A percentile compares a stretch with the other conserved stretches of the same genome.
phyloP scores from a whole-genome alignment of 208 protist genomes.

The Balamuthia mandrillaris region DNA sequence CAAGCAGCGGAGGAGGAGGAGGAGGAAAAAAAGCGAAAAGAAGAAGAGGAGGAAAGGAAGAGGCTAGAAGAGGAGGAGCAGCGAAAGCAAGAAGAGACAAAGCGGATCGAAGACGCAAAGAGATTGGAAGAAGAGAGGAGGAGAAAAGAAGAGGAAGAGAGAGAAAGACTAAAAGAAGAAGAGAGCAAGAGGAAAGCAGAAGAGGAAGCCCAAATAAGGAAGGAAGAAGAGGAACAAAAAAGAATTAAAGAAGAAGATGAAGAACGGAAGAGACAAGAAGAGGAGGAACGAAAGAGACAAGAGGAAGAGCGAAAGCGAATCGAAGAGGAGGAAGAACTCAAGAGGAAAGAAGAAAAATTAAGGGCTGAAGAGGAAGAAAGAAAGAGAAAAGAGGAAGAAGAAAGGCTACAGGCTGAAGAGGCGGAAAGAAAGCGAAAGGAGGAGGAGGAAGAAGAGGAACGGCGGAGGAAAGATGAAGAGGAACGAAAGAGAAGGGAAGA shows the following conservation, averaged over 20 bases:
- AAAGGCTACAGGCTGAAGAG: no score
- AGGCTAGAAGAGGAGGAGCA: background rate
- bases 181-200: background rate
- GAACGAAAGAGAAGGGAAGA: no score
- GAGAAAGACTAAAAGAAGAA: background rate
- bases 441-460: no score
- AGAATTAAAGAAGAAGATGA: background rate
- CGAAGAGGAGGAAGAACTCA: constrained; percentile 1
- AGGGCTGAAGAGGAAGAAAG: no score
- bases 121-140: background rate
- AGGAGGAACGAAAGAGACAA: background rate
- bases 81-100: constrained; percentile 13
- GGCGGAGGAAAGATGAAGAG: no score
- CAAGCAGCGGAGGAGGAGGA: no score
- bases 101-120: background rate
- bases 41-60: background rate
- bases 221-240: background rate
- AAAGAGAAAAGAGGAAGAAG: no score
- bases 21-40: no score
- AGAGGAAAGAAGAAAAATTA: background rate
- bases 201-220: background rate
- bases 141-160: constrained; percentile 24
- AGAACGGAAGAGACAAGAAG: background rate
- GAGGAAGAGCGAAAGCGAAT: background rate
- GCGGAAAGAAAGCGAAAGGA: no score